Evolutionary conservation across 129 eudicot species (phyloP).

Genomic region (Ambrosia trifida): DNA sequence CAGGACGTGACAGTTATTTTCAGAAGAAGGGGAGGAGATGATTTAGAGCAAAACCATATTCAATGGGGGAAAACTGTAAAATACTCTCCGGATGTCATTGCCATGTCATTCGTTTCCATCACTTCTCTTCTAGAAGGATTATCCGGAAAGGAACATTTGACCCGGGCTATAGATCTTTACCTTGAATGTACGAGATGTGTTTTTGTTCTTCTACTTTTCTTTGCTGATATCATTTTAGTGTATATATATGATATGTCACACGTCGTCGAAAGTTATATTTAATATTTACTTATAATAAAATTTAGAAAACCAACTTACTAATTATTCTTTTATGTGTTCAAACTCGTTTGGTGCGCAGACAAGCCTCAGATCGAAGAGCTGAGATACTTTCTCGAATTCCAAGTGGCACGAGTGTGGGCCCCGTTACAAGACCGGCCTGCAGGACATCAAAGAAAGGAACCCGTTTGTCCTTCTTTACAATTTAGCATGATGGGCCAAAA

Average conservation of each 20-base stretch:
- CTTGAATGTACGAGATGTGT: conserved; percentile 59
- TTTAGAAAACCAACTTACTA: not conserved
- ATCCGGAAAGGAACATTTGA: conserved; percentile 53
- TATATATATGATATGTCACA: no score
- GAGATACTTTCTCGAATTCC: conserved; percentile 71
- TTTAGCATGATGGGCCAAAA: conserved; percentile 82
- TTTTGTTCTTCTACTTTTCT: not conserved
- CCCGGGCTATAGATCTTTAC: conserved; percentile 64
- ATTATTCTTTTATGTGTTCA: conserved; percentile 10
- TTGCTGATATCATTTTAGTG: not conserved
- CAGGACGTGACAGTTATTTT: conserved; percentile 76
- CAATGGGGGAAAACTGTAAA: conserved; percentile 64
- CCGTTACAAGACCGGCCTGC: conserved; percentile 55
- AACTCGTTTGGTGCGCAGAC: conserved; percentile 40
- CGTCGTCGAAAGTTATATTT: no score
- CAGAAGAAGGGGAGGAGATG: conserved; percentile 79
- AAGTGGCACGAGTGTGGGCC: conserved; percentile 68
- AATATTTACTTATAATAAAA: not conserved
- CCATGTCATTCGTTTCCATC: conserved; percentile 61
- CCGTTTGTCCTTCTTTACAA: conserved; percentile 71
- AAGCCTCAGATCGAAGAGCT: conserved; percentile 76
- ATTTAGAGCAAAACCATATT: conserved; percentile 64
- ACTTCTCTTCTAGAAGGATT: conserved; percentile 55
- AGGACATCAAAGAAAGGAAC: conserved; percentile 73
- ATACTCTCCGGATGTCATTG: conserved; percentile 64